Conservation (phyloP, 495 filamentous ascomycete species). For the Penicillium samsonianum region DNA sequence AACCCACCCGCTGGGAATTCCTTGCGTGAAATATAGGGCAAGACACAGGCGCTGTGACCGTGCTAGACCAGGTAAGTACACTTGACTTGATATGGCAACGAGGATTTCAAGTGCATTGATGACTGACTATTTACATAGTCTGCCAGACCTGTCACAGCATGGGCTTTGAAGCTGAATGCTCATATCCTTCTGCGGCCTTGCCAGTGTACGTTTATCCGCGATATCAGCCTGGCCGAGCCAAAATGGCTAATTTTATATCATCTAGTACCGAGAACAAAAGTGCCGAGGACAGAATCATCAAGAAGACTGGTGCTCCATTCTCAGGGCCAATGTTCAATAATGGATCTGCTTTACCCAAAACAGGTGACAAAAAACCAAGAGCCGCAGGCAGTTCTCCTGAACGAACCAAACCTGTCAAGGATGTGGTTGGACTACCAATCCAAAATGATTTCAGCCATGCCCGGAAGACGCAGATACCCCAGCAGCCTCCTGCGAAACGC, state of each 20-base stretch:
- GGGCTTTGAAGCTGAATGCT: not conserved
- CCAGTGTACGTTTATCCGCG: not conserved
- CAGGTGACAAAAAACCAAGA: not conserved
- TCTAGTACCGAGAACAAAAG: not conserved
- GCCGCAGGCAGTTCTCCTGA: not conserved
- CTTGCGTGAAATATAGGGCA: not conserved
- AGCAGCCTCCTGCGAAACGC: not conserved
- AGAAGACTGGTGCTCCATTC: not conserved
- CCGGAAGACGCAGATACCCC: not conserved
- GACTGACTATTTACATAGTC: not conserved
- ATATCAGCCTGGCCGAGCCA: not conserved
- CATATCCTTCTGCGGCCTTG: not conserved
- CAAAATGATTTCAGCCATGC: not conserved
- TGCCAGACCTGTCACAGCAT: not conserved
- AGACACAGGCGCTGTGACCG: slow-evolving; percentile 1
- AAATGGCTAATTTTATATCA: not conserved
- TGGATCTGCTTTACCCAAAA: not conserved
- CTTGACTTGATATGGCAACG: too few relatives aligned
- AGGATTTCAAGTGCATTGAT: not conserved
- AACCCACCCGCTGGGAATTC: not conserved
- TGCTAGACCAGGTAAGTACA: not conserved
- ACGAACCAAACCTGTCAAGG: not conserved
- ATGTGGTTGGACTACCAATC: not conserved
- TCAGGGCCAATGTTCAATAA: not conserved
- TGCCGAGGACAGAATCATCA: not conserved